Conservation (phyloP, 2,329 filamentous ascomycete species). For the Hypoxylon rubiginosum region DNA sequence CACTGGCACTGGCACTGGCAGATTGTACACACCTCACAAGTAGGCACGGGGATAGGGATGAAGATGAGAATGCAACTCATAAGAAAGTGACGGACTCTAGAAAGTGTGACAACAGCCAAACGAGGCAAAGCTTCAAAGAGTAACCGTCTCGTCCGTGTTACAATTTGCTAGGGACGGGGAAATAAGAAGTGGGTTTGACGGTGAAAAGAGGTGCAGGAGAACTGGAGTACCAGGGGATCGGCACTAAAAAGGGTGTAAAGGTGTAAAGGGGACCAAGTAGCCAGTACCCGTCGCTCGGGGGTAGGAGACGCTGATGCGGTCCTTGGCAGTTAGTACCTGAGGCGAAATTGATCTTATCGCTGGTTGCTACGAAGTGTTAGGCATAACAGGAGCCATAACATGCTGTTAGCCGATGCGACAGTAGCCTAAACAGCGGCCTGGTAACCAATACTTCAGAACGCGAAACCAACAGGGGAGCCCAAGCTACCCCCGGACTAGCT, state of each 20-base stretch:
- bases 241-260: slow-evolving; percentile 23
- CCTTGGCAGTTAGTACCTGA: slow-evolving; percentile 21
- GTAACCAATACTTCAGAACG: slow-evolving; percentile 27
- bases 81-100: background rate
- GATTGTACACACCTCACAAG: too few relatives aligned
- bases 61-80: background rate
- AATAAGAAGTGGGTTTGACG: slow-evolving; percentile 40
- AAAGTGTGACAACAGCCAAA: slow-evolving; percentile 36
- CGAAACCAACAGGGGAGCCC: slow-evolving; percentile 21
- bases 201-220: slow-evolving; percentile 23
- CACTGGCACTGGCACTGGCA: too few relatives aligned
- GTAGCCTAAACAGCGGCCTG: background rate
- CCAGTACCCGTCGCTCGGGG: slow-evolving; percentile 9
- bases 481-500: slow-evolving; percentile 41
- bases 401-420: slow-evolving; percentile 11
- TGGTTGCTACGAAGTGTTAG: slow-evolving; percentile 2
- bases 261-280: slow-evolving; percentile 21
- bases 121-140: slow-evolving; percentile 37
- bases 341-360: slow-evolving; percentile 3
- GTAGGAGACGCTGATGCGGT: background rate
- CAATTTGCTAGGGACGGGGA: slow-evolving; percentile 41
- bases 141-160: slow-evolving; percentile 21
- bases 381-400: slow-evolving; percentile 7
- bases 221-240: slow-evolving; percentile 37
- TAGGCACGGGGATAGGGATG: too few relatives aligned